A percentile compares a stretch with the other conserved stretches of the same genome.
phyloP scores from a whole-genome alignment of 1,284 basidiomycete genomes.

The Sphaerobolus stellatus region DNA sequence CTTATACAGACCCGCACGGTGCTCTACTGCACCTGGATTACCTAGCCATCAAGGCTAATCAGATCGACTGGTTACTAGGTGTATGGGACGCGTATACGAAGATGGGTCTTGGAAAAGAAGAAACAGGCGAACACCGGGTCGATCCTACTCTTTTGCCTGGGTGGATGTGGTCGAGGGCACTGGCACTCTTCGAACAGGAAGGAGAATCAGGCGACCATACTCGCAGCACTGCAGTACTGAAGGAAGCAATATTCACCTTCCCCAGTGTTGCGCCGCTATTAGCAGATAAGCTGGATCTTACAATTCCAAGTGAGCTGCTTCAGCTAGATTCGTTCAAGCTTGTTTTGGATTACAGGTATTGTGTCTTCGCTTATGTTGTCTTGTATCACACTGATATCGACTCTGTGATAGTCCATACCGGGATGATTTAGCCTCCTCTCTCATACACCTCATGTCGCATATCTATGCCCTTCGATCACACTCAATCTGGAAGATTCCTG shows the following conservation, averaged over 20 bases:
- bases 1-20: slow-evolving; percentile 83
- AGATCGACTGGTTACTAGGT: slow-evolving; percentile 76
- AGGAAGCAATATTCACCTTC: slow-evolving; percentile 72
- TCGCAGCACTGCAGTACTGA: slow-evolving; percentile 64
- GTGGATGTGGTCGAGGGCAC: slow-evolving; percentile 74
- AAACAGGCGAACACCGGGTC: slow-evolving; percentile 37
- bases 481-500: slow-evolving; percentile 77
- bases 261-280: slow-evolving; percentile 79
- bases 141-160: slow-evolving; percentile 72
- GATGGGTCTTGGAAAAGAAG: slow-evolving; percentile 24
- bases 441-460: slow-evolving; percentile 66
- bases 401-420: slow-evolving; percentile 39
- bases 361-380: slow-evolving; percentile 22
- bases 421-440: slow-evolving; percentile 7
- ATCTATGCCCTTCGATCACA: slow-evolving; percentile 79
- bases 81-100: slow-evolving; percentile 52
- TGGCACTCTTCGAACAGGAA: slow-evolving; percentile 65
- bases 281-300: slow-evolving; percentile 79
- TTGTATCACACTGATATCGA: slow-evolving; percentile 5
- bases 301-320: slow-evolving; percentile 58
- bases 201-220: slow-evolving; percentile 50
- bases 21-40: slow-evolving; percentile 82
- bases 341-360: slow-evolving; percentile 61
- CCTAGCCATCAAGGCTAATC: slow-evolving; percentile 77
- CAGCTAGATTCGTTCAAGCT: slow-evolving; percentile 65